Percentiles rank a stretch among this genome's conserved stretches.
Conservation (phyloP, 768 basidiomycete genomes). For the Cystobasidiopsis lactophilus region DNA sequence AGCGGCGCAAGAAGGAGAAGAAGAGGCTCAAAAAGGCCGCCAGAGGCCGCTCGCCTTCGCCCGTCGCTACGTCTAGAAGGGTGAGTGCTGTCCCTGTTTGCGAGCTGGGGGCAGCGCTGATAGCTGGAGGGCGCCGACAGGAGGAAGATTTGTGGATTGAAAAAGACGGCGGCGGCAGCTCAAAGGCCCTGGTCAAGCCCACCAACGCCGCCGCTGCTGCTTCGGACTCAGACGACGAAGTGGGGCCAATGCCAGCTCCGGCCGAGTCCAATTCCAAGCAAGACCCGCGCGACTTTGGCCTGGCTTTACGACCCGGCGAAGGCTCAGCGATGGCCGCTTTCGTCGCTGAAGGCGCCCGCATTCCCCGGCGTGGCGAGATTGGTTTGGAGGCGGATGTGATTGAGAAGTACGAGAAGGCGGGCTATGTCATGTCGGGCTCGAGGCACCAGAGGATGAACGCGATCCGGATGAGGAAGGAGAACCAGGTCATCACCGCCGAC, state of each 20-base stretch:
- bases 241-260: constrained; percentile 54
- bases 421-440: constrained; percentile 95
- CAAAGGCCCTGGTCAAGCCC: not conserved
- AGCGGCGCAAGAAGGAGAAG: constrained; percentile 29
- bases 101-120: constrained; percentile 1
- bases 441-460: constrained; percentile 95
- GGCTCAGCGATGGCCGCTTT: constrained; percentile 96
- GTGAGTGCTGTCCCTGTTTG: not conserved
- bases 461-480: constrained; percentile 95
- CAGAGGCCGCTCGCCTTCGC: constrained; percentile 15
- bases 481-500: constrained; percentile 96
- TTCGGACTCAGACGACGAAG: constrained; percentile 39
- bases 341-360: constrained; percentile 65
- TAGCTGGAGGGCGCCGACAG: not conserved
- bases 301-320: constrained; percentile 78
- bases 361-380: constrained; percentile 96
- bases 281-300: constrained; percentile 60
- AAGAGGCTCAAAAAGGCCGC: constrained; percentile 46
- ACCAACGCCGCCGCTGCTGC: constrained; percentile 10
- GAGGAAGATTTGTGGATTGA: not conserved
- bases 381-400: constrained; percentile 75
- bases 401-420: constrained; percentile 61
- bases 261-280: constrained; percentile 30
- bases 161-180: constrained; percentile 17
- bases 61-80: not conserved